Evolutionary conservation across 495 filamentous ascomycete species (phyloP), one percentile per base, ranked within the genome.

Genomic region (Neurospora tetraspora): DNA sequence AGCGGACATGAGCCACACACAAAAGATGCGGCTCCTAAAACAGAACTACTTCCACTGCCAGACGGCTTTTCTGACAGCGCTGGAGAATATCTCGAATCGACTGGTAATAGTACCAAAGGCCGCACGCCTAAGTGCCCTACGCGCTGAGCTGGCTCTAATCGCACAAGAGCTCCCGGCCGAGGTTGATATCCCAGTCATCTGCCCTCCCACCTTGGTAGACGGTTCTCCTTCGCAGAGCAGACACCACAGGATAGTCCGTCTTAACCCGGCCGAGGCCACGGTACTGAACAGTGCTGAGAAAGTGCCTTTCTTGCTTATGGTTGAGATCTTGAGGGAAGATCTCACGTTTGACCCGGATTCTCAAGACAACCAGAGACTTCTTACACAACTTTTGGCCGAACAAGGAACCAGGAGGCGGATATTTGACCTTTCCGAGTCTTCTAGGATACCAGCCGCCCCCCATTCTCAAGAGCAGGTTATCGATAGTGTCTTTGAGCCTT

Each of bases 251-350:
- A 89, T 93, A 43, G 91, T 93, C 31, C 86, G 91, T 42, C 81
- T 93, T 39, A 93, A 92, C 77, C 91, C 91, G 42, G 91, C 91
- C 11, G 91, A 93, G 80, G 89, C 91, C 18, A 93, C 91, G 5
- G 92, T 92, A 43, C 76, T 93, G 69, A 93, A 93, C 78, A 93
- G 91, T 75, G 91, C 91, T 9, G 91, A 93, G 76, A 89, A 91
- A 75, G 91, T 93, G 18, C 91, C 91, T 9, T 93, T 91, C 77
- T 76, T 93, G 31, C 83, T 93, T 8, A 92, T 93, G 91, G 85
- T 93, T 5, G 91, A 93, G 77, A 88, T 93, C 9, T 79, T 93
- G 53, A 82, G 86, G 6, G 91, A 93, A 42, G 91, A 93, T 74
- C 93, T 93, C 77, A 88, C 88, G 71, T 93, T 93, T 75, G 87